These are phyloP conservation scores for Globisporangium uncinulatum DNA, from an alignment of 352 stramenopile species.

Conservation along the genomic window DNA sequence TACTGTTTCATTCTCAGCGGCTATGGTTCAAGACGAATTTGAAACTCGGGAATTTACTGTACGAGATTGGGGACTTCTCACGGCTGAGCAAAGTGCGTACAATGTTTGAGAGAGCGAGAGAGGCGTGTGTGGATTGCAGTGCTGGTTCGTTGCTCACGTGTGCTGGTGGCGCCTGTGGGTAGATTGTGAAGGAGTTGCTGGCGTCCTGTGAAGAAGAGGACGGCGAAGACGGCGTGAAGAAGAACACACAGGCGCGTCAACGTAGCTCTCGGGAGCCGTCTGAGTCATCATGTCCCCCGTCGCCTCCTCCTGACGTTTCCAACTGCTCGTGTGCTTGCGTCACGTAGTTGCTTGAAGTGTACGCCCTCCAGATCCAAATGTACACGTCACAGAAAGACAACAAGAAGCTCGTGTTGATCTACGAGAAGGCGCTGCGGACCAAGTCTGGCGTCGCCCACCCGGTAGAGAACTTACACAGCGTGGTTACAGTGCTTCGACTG, in stretches of 20 bases:
- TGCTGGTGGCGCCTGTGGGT: neutral
- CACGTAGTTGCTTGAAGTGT: slow-evolving; percentile 89
- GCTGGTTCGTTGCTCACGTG: neutral
- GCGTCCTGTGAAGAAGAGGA: slow-evolving; percentile 82
- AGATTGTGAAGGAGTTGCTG: slow-evolving; percentile 85
- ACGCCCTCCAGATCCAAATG: slow-evolving; percentile 92
- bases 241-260: slow-evolving; percentile 56
- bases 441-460: slow-evolving; percentile 89
- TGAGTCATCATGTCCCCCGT: too few relatives aligned
- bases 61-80: slow-evolving; percentile 73
- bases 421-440: slow-evolving; percentile 86
- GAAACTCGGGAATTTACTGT: slow-evolving; percentile 92
- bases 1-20: slow-evolving; percentile 27
- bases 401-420: slow-evolving; percentile 92
- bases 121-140: neutral
- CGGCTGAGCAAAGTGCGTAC: slow-evolving; percentile 58
- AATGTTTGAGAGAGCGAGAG: neutral
- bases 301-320: too few relatives aligned
- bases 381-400: slow-evolving; percentile 91
- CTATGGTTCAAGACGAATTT: slow-evolving; percentile 97
- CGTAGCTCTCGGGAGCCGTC: too few relatives aligned
- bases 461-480: slow-evolving; percentile 14
- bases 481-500: too few relatives aligned
- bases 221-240: slow-evolving; percentile 79
- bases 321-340: neutral